A percentile compares a stretch with the other conserved stretches of the same genome.
Conservation (phyloP, 176 grass and related monocot species). For the Avena sativa region DNA sequence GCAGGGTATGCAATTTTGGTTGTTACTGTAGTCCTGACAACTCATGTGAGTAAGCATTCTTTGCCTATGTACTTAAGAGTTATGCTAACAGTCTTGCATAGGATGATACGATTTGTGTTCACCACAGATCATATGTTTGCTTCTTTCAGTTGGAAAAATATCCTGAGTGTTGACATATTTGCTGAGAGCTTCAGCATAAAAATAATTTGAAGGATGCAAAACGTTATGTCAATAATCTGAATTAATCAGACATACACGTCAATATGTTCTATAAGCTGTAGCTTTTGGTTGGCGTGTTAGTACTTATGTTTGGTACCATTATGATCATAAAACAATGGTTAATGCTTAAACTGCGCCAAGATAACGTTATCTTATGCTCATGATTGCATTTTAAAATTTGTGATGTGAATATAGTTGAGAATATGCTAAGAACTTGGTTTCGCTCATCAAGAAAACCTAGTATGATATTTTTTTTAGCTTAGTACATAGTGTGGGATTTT, state of each 20-base stretch:
- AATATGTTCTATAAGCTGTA: slow-evolving; percentile 3
- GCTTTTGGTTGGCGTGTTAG: background rate
- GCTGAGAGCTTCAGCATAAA: background rate
- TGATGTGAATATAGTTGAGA: slow-evolving; percentile 23
- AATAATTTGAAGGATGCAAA: background rate
- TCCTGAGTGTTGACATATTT: background rate
- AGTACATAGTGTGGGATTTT: too few relatives aligned
- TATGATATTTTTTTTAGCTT: too few relatives aligned
- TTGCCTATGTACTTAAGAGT: slow-evolving; percentile 31
- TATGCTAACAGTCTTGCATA: slow-evolving; percentile 18
- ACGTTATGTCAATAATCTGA: background rate
- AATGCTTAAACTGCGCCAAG: background rate
- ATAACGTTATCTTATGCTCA: background rate
- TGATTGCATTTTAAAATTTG: background rate
- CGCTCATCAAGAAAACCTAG: background rate
- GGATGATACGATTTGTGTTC: slow-evolving; percentile 7
- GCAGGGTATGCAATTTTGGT: slow-evolving; percentile 84
- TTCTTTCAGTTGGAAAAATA: slow-evolving; percentile 16
- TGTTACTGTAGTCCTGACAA: slow-evolving; percentile 69
- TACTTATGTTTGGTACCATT: slow-evolving; percentile 24
- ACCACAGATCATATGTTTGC: background rate
- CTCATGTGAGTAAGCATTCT: slow-evolving; percentile 75
- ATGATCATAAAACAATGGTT: background rate
- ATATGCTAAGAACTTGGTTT: background rate
- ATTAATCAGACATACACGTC: background rate